Evolutionary conservation across 164 flowering plant species (phyloP).

Genomic region (Akebia trifoliata): DNA sequence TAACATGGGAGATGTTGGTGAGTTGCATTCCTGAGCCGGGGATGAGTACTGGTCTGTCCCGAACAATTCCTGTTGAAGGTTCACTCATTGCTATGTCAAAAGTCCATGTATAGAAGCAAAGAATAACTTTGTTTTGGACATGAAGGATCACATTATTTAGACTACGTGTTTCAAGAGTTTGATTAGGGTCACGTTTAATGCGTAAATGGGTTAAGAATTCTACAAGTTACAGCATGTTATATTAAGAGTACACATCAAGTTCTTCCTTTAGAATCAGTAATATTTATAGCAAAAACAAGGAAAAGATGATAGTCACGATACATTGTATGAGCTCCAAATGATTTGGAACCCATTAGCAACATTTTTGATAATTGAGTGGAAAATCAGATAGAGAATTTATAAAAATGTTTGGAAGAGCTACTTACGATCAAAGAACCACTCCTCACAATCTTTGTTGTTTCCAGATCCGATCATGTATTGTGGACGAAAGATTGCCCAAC

Average conservation of each 20-base stretch:
- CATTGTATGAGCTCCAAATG: background rate
- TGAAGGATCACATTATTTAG: background rate
- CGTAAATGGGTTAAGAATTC: too few relatives aligned
- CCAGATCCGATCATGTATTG: conserved; percentile 99
- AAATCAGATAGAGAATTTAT: background rate
- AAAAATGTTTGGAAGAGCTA: background rate
- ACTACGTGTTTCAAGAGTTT: background rate
- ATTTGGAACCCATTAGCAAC: background rate
- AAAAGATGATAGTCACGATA: too few relatives aligned
- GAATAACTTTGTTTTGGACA: background rate
- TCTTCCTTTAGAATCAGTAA: too few relatives aligned
- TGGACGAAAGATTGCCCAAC: conserved; percentile 90
- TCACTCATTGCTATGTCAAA: background rate
- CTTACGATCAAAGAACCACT: conserved; percentile 99
- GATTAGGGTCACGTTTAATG: too few relatives aligned
- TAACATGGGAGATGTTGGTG: conserved; percentile 84
- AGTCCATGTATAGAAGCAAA: background rate
- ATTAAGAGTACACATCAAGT: too few relatives aligned
- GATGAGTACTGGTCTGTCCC: conserved; percentile 83
- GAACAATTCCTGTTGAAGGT: conserved; percentile 65
- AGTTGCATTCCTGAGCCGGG: conserved; percentile 99
- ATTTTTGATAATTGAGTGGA: background rate
- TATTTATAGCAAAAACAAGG: too few relatives aligned
- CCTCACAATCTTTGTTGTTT: conserved; percentile 98
- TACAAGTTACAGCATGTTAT: too few relatives aligned